Conservation (phyloP, 768 basidiomycete genomes). For the Naganishia onofrii region DNA sequence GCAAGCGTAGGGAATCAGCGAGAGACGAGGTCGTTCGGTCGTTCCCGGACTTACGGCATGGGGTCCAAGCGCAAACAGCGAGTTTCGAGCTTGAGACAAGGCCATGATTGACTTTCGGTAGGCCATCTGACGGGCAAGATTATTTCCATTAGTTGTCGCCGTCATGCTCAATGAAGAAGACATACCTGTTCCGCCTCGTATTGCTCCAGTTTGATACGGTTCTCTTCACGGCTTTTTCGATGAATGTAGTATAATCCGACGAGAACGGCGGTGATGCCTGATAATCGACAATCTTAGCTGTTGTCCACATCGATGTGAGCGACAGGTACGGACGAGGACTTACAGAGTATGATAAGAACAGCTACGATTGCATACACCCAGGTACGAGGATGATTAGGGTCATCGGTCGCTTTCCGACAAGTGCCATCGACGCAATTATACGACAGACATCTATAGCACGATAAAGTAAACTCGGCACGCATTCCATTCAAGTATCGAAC, state of each 20-base stretch:
- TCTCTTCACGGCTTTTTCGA: conserved; percentile 66
- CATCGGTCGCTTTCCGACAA: conserved; percentile 65
- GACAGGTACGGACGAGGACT: conserved; percentile 39
- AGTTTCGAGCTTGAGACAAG: conserved; percentile 47
- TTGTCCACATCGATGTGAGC: not conserved
- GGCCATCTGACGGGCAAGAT: conserved; percentile 37
- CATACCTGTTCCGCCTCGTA: conserved; percentile 79
- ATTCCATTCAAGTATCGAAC: not conserved
- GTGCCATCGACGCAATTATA: conserved; percentile 68
- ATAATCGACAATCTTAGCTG: not conserved
- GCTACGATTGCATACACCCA: conserved; percentile 74
- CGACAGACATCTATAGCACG: conserved; percentile 62
- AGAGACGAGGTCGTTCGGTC: not conserved
- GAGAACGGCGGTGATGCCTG: conserved; percentile 74
- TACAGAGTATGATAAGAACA: conserved; percentile 70
- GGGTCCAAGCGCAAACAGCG: conserved; percentile 38
- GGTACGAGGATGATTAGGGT: conserved; percentile 62
- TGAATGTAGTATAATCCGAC: conserved; percentile 69
- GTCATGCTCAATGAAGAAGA: not conserved
- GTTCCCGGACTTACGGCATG: conserved; percentile 38
- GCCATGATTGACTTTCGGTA: conserved; percentile 51
- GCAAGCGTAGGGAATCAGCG: not conserved
- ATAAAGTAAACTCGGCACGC: not conserved
- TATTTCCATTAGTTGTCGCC: not conserved
- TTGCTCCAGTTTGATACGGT: conserved; percentile 77